Base-by-base conservation (phyloP, 202 grass and related monocot species). In the Schoenoplectus tabernaemontani region DNA sequence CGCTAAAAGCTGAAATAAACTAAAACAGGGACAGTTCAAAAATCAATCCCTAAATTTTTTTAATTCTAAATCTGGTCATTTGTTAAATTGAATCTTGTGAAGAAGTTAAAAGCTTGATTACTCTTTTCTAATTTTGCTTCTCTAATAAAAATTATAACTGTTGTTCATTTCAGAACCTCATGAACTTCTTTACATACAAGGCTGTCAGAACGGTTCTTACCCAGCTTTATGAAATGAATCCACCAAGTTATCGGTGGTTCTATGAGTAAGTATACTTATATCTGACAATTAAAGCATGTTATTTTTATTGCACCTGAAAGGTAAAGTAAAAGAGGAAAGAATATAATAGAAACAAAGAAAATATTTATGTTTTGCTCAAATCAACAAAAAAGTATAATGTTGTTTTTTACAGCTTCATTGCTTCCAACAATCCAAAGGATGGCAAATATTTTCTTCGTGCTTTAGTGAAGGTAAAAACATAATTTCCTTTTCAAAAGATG, bases 141-240 rank as follows among this genome's bases (percentile, higher is more conserved):
- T 76, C 48, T 57, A 16, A 76, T 34, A 56, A 24, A 53, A 56
- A 12, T 1, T 57, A 76, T 53, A 74, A 68, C 13, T 76, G 46
- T 37, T 44, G 76, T 9, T 50, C 28, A 37, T 63, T 90, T 68
- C 86, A 95, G 96, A 89, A 98, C 85, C 59, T 95, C 76, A 85
- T 98, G 56, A 98, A 95, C 51, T 90, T 82, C 75, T 98, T 98
- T 59, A 98, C 96, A 48, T 95, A 91, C 85, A 98, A 95, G 90
- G 96, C 91, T 59, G 85, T 87, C 7, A 92, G 82, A 87, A 91
- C 91, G 57, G 96, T 99, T 47, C 90, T 99, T 61, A 85, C 82
- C 30, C 96, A 99, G 85, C 88, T 99, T 37, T 95, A 99, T 82
- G 96, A 99, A 84, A 87, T 99, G 96, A 99, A 99, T 44, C 96